Conservation (phyloP, 2,329 filamentous ascomycete genomes). For the Aspergillus sp. region DNA sequence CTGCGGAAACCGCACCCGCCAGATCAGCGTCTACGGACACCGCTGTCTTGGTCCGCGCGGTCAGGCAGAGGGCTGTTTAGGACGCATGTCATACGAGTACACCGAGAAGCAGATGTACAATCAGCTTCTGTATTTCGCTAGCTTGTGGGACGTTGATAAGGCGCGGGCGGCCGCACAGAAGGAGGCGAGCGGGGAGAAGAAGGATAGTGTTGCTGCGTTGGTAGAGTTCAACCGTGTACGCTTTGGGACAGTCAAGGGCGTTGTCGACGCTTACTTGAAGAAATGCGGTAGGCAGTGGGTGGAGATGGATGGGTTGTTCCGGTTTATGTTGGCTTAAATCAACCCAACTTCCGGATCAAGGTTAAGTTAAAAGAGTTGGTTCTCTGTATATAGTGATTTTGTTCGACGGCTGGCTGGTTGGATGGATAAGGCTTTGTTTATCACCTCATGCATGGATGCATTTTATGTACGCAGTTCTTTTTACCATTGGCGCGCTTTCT, state of each 20-base stretch:
- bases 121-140: conserved; percentile 83
- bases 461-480: neutral
- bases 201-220: conserved; percentile 67
- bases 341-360: neutral
- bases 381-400: conserved; percentile 34
- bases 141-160: conserved; percentile 87
- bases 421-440: neutral
- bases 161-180: conserved; percentile 58
- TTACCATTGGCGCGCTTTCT: neutral
- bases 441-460: neutral
- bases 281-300: conserved; percentile 93
- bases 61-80: conserved; percentile 78
- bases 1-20: conserved; percentile 82
- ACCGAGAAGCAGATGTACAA: conserved; percentile 91
- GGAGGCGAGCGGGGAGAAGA: conserved; percentile 53
- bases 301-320: conserved; percentile 86
- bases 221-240: conserved; percentile 79
- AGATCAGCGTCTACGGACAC: conserved; percentile 89
- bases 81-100: conserved; percentile 85
- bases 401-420: conserved; percentile 30
- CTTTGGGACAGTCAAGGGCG: conserved; percentile 72
- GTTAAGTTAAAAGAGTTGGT: neutral
- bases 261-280: conserved; percentile 80
- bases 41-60: conserved; percentile 86
- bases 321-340: conserved; percentile 50